Conservation (phyloP, 768 basidiomycete species). For the Crepidotus variabilis region DNA sequence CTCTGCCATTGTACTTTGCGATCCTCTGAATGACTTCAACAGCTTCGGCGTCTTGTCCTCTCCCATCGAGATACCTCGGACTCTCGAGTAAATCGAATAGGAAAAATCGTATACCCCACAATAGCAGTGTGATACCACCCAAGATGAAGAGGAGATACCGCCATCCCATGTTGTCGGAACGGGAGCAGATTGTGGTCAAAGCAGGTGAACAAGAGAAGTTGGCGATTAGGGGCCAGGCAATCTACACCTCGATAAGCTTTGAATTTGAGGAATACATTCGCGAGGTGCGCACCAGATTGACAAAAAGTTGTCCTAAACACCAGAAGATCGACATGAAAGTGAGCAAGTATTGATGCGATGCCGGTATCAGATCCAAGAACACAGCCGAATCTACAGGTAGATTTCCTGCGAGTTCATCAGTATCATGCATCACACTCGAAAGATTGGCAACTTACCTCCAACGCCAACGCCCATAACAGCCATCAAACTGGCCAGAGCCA, state of each 20-base stretch:
- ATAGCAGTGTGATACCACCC: slow-evolving; percentile 64
- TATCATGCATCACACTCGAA: background rate
- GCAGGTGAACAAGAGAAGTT: slow-evolving; percentile 52
- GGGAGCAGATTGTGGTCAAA: slow-evolving; percentile 31
- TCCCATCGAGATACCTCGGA: slow-evolving; percentile 70
- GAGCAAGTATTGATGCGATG: slow-evolving; percentile 67
- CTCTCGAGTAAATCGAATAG: slow-evolving; percentile 66
- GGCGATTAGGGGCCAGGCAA: slow-evolving; percentile 73
- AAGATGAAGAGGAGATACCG: slow-evolving; percentile 71
- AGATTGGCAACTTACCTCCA: slow-evolving; percentile 37
- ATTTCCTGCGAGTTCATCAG: slow-evolving; percentile 30
- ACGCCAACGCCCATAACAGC: slow-evolving; percentile 66
- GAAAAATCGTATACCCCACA: slow-evolving; percentile 63
- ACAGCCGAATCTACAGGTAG: slow-evolving; percentile 74
- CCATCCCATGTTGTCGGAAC: slow-evolving; percentile 65
- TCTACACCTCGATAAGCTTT: slow-evolving; percentile 24
- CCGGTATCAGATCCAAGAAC: slow-evolving; percentile 67
- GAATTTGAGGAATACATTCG: background rate
- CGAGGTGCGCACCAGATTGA: slow-evolving; percentile 28
- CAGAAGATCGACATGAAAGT: slow-evolving; percentile 75
- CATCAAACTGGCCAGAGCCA: slow-evolving; percentile 47
- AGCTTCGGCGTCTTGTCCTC: slow-evolving; percentile 60
- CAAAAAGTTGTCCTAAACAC: slow-evolving; percentile 74
- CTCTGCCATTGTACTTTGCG: slow-evolving; percentile 54
- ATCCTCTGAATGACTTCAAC: slow-evolving; percentile 59